Evolutionary conservation across 2,329 filamentous ascomycete genomes (phyloP).

Genomic region (Colletotrichum spaethianum): DNA sequence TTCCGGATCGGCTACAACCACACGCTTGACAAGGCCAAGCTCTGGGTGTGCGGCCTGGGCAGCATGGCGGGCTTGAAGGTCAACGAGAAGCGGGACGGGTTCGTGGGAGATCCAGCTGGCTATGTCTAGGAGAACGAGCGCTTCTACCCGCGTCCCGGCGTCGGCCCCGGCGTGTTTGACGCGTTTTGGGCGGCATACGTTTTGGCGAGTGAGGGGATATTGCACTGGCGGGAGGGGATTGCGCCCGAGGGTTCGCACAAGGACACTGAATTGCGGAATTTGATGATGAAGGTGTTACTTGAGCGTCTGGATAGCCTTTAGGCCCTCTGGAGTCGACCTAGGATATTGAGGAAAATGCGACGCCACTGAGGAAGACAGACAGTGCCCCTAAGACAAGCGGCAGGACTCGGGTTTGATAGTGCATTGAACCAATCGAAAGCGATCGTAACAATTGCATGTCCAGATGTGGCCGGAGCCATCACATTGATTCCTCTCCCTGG

Average conservation of each 20-base stretch:
- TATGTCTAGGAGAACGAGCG: conserved; percentile 24
- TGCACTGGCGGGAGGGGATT: neutral
- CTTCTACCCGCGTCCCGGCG: conserved; percentile 27
- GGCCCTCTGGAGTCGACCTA: neutral
- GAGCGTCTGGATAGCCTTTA: neutral
- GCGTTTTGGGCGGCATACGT: conserved; percentile 16
- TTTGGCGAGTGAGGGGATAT: conserved; percentile 8
- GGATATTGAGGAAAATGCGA: neutral
- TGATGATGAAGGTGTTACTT: neutral
- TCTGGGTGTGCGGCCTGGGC: conserved; percentile 22
- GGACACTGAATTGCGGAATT: neutral
- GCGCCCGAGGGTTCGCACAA: neutral
- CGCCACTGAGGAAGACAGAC: neutral
- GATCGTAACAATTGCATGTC: too few relatives aligned
- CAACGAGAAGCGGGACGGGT: neutral
- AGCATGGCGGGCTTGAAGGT: conserved; percentile 5
- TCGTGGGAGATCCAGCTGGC: conserved; percentile 4
- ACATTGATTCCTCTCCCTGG: too few relatives aligned
- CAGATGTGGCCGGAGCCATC: too few relatives aligned
- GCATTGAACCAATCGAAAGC: too few relatives aligned
- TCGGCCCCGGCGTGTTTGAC: conserved; percentile 21
- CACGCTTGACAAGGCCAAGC: neutral
- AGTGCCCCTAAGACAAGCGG: too few relatives aligned
- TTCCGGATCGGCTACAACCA: conserved; percentile 15
- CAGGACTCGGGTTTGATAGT: neutral